Evolutionary conservation across 1,284 basidiomycete species (phyloP).

Genomic region (Phylloboletellus chloephorus): DNA sequence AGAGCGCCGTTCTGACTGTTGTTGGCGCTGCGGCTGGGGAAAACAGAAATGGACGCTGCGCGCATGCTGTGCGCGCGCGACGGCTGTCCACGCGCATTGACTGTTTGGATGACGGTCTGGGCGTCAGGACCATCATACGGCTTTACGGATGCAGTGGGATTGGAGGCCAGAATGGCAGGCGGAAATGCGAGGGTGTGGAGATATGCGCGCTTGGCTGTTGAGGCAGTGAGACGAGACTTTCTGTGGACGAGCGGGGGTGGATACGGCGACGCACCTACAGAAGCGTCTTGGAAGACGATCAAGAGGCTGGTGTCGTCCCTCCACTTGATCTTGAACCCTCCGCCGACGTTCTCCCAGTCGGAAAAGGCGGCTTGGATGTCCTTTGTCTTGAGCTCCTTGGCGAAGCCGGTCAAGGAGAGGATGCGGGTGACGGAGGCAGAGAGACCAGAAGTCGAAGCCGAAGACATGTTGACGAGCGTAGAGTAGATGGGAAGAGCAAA

Average conservation of each 20-base stretch:
- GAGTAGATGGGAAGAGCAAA: slow-evolving; percentile 9
- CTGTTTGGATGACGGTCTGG: slow-evolving; percentile 82
- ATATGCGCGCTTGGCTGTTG: slow-evolving; percentile 87
- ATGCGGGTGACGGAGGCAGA: slow-evolving; percentile 96
- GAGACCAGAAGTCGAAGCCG: slow-evolving; percentile 63
- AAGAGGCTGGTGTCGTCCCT: slow-evolving; percentile 93
- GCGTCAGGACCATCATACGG: slow-evolving; percentile 96
- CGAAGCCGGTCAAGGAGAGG: slow-evolving; percentile 86
- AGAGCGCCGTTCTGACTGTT: slow-evolving; percentile 37
- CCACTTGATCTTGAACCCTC: slow-evolving; percentile 99
- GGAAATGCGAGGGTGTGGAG: slow-evolving; percentile 81
- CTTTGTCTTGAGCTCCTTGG: slow-evolving; percentile 93
- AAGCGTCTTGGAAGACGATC: slow-evolving; percentile 88
- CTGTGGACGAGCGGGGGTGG: neutral
- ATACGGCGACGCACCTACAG: slow-evolving; percentile 58
- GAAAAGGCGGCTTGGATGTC: slow-evolving; percentile 91
- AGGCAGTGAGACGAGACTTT: neutral
- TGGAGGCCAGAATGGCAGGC: slow-evolving; percentile 64
- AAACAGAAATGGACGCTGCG: slow-evolving; percentile 62
- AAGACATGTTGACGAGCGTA: slow-evolving; percentile 35
- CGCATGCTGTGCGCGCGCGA: slow-evolving; percentile 67
- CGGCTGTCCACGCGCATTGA: slow-evolving; percentile 67
- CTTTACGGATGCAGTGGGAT: slow-evolving; percentile 59
- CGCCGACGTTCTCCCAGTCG: slow-evolving; percentile 81
- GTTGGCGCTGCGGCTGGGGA: slow-evolving; percentile 45